Base-by-base conservation (phyloP, 352 stramenopile genomes). In the Pythium grandisporangium region DNA sequence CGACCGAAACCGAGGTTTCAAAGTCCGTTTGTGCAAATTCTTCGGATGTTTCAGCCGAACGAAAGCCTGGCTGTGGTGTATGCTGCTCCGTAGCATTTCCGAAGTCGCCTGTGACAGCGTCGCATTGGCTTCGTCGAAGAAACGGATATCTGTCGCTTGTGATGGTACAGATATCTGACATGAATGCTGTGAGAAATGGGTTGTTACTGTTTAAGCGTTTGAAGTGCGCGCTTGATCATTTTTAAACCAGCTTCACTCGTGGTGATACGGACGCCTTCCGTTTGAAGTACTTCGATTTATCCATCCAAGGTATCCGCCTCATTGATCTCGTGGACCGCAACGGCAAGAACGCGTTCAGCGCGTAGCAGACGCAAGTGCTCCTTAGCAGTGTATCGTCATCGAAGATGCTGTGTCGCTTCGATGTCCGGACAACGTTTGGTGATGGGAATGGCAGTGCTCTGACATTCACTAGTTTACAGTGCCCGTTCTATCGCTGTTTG, bases 401-500 rank as follows among this genome's bases (percentile, higher is more conserved):
- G 37, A 42, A 42, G 37, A 42, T 30, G 19, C 10, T 1, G 19
- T 42, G 37, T 21, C 10, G 1, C 37, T 42, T 42, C 37, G 21
- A 42, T 20, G 37, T 42, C 10, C 10, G 10, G 37, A 42, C 37
- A 42, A 42, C 37, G 10, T 42, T 42, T 42, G 37, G 37, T 42
- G 19, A 42, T 21, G 10, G 24, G 37, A 21, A 42, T 42, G 37
- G 32, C 29, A 49, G 27, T 10, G 4, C 13, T 42, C 32, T 49
- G 21, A 25, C 16, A 39, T 42, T 49, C 16, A 47, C 49, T 50
- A 34, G 48, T 22, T 40, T 51, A 45, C 26, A 55, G 32, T 35
- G 49, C 3, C 50, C 50, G 16, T 49, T 49, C 42, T 48, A 49
- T 58, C 50, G 37, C 37, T 53, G 43, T 53, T 48, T 53, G 43